Percentiles rank a stretch among this genome's conserved stretches.
Evolutionary conservation across 306 rosid species (phyloP).

Genomic region (Glycine latifolia): DNA sequence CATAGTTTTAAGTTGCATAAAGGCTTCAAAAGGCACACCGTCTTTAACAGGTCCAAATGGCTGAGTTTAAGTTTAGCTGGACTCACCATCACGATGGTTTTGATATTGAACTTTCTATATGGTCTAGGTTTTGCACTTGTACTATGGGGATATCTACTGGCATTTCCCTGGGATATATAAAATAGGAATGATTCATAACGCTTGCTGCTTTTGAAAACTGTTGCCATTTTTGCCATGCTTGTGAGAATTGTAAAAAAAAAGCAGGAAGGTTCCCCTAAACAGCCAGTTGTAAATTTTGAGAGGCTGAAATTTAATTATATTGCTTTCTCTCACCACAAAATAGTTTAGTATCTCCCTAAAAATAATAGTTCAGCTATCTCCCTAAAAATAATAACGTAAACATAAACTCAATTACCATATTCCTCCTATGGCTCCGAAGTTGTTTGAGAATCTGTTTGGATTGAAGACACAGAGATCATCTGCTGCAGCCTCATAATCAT

Average conservation of each 20-base stretch:
- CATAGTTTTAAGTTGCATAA: no score
- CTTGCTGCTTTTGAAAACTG: neutral
- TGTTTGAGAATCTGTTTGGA: constrained; percentile 76
- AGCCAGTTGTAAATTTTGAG: neutral
- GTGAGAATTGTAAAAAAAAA: neutral
- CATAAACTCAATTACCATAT: constrained; percentile 41
- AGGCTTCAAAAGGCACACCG: no score
- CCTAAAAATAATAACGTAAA: no score
- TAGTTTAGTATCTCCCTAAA: neutral
- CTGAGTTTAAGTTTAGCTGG: no score
- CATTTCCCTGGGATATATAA: neutral
- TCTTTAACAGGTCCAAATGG: no score
- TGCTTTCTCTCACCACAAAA: neutral
- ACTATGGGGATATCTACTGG: neutral
- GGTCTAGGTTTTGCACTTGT: neutral
- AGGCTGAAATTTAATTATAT: neutral
- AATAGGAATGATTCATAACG: neutral
- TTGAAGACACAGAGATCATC: constrained; percentile 59
- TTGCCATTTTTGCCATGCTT: constrained; percentile 1
- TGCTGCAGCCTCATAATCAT: constrained; percentile 46
- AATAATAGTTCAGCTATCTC: neutral
- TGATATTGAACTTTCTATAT: neutral
- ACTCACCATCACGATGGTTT: neutral
- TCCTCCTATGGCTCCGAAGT: constrained; percentile 68
- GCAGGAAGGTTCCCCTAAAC: neutral